Base-by-base conservation (phyloP, 164 flowering plant genomes). In the Umbilicus rupestris region DNA sequence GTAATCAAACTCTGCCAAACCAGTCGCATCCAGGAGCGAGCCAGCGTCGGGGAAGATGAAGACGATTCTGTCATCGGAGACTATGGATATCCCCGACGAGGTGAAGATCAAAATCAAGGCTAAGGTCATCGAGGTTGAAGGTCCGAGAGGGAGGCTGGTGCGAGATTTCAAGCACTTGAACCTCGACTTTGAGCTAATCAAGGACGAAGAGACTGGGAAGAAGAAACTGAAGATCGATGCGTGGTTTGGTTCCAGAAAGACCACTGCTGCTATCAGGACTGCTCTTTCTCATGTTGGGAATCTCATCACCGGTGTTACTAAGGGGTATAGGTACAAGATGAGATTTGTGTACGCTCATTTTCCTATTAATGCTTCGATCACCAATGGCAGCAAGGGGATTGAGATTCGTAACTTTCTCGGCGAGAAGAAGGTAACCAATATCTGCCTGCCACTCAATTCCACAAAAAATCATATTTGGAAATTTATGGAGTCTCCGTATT, bases 261-360 rank as follows among this genome's bases (percentile, higher is more conserved):
- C 85, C 22, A 75, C 84, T 14, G 89, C 87, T 16, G 80, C 87
- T 28, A 85, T 85, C 65, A 68, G 85, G 0, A 83, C 87, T 12
- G 89, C 89, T 20, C 77, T 85, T 37, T 71, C 77, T 69, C 89
- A 83, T 58, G 84, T 85, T 37, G 72, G 70, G 22, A 85, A 83
- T 60, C 79, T 85, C 37, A 85, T 83, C 42, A 76, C 78, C 28
- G 87, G 89, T 20, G 89, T 85, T 46, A 85, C 87, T 42, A 81
- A 83, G 62, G 89, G 89, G 3, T 85, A 79, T 65, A 74, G 87
- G 3, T 85, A 85, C 73, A 83, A 80, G 78, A 85, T 85, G 89
- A 66, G 89, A 19, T 83, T 85, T 31, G 89, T 85, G 8, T 83
- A 85, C 31, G 89, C 89, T 62, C 85, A 85, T 29, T 85, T 85